These are phyloP conservation scores for Ploettnerulaceae sp. DNA, from an alignment of 2,329 filamentous ascomycete genomes.

Conservation along the genomic window DNA sequence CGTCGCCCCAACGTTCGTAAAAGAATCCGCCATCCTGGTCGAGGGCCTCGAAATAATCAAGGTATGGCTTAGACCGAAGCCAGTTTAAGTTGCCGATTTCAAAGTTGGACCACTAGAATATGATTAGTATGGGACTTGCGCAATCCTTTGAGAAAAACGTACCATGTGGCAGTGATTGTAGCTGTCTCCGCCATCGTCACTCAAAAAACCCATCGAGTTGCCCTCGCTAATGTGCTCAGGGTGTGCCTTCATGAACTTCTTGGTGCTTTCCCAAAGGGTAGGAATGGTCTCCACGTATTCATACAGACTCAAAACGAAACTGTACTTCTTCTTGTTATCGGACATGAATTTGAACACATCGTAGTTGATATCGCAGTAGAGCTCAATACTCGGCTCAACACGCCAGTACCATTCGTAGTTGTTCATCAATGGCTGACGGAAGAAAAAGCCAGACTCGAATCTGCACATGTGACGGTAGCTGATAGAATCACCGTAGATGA, in stretches of 20 bases:
- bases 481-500: constrained; percentile 96
- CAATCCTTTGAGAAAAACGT: constrained; percentile 38
- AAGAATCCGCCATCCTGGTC: constrained; percentile 95
- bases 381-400: constrained; percentile 93
- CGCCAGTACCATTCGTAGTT: constrained; percentile 99
- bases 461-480: constrained; percentile 99
- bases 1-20: constrained; percentile 98
- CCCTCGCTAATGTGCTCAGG: constrained; percentile 80
- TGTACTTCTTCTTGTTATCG: constrained; percentile 97
- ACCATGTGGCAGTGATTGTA: constrained; percentile 99
- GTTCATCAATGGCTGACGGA: constrained; percentile 86
- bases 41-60: constrained; percentile 84
- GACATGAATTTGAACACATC: constrained; percentile 97
- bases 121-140: neutral
- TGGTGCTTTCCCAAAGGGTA: constrained; percentile 90
- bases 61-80: constrained; percentile 83
- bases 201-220: constrained; percentile 88
- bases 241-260: constrained; percentile 87
- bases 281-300: constrained; percentile 94
- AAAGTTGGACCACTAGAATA: constrained; percentile 88
- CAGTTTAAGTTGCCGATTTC: constrained; percentile 92
- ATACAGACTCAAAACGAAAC: constrained; percentile 90
- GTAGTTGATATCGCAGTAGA: constrained; percentile 93
- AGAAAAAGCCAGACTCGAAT: constrained; percentile 99
- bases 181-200: constrained; percentile 81